phyloP scores from a whole-genome alignment of 2,329 filamentous ascomycete species.

The Xylariales sp. region DNA sequence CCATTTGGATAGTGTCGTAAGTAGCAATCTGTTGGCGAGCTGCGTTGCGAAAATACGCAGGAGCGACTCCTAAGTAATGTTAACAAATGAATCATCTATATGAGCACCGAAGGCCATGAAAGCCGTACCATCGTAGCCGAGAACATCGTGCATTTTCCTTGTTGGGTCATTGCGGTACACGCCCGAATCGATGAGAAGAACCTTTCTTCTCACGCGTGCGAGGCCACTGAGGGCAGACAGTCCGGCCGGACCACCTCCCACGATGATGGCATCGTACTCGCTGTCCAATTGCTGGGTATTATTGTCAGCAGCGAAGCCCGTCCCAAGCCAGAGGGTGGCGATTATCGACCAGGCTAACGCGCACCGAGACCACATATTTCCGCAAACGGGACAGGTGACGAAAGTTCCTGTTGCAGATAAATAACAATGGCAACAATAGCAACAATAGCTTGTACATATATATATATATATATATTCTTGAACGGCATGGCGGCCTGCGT shows the following conservation, averaged over 20 bases:
- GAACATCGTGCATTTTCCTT: constrained; percentile 56
- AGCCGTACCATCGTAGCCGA: constrained; percentile 55
- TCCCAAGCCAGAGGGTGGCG: no score
- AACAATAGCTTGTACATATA: no score
- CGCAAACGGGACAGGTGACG: no score
- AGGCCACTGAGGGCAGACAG: constrained; percentile 51
- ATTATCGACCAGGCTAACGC: no score
- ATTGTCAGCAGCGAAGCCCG: no score
- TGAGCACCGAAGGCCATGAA: not conserved
- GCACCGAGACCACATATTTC: no score
- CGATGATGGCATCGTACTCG: constrained; percentile 53
- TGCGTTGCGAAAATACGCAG: constrained; percentile 47
- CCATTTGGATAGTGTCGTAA: constrained; percentile 45
- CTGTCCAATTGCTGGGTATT: no score
- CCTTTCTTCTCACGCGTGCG: constrained; percentile 51
- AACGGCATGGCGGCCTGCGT: no score
- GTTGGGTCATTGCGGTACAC: constrained; percentile 54
- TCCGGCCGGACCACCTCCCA: constrained; percentile 55
- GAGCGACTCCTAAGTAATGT: constrained; percentile 40
- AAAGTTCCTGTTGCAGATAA: no score
- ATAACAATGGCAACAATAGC: no score
- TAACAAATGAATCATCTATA: constrained; percentile 4
- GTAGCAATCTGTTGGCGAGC: constrained; percentile 48
- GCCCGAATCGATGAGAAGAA: constrained; percentile 53
- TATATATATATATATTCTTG: no score